These are phyloP conservation scores for Ceratobasidium sp. DNA, from an alignment of 1,284 basidiomycete species.

Conservation along the genomic window DNA sequence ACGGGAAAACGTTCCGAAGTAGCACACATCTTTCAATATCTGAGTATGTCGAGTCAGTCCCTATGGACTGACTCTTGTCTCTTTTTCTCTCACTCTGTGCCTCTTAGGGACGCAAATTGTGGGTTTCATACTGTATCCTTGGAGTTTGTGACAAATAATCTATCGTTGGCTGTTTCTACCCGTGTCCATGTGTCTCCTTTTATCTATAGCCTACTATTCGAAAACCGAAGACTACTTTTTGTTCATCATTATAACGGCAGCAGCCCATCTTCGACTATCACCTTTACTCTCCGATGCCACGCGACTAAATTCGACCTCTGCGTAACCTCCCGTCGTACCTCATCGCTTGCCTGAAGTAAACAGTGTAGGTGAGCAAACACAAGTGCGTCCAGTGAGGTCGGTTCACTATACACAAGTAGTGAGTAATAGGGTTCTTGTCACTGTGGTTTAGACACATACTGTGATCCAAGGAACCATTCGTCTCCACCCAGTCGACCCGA, in stretches of 20 bases:
- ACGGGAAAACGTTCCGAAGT: constrained; percentile 86
- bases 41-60: background rate
- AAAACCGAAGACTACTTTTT: background rate
- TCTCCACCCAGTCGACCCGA: constrained; percentile 79
- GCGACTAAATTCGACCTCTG: constrained; percentile 78
- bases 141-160: constrained; percentile 29
- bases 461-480: constrained; percentile 81
- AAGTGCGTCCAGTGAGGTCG: constrained; percentile 82
- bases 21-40: constrained; percentile 52
- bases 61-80: background rate
- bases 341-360: constrained; percentile 66
- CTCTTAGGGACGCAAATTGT: constrained; percentile 14
- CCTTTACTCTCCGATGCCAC: constrained; percentile 78
- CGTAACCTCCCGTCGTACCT: constrained; percentile 71
- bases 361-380: constrained; percentile 81
- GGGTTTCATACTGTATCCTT: constrained; percentile 37
- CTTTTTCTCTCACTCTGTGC: constrained; percentile 12
- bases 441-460: constrained; percentile 62
- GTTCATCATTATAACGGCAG: constrained; percentile 12
- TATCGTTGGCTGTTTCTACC: background rate
- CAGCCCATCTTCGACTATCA: constrained; percentile 64
- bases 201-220: too few species aligned
- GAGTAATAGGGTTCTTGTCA: background rate
- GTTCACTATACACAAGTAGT: constrained; percentile 61
- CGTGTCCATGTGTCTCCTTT: background rate